Conservation (phyloP, 257 asterid species). For the Salvia rosmarinus region DNA sequence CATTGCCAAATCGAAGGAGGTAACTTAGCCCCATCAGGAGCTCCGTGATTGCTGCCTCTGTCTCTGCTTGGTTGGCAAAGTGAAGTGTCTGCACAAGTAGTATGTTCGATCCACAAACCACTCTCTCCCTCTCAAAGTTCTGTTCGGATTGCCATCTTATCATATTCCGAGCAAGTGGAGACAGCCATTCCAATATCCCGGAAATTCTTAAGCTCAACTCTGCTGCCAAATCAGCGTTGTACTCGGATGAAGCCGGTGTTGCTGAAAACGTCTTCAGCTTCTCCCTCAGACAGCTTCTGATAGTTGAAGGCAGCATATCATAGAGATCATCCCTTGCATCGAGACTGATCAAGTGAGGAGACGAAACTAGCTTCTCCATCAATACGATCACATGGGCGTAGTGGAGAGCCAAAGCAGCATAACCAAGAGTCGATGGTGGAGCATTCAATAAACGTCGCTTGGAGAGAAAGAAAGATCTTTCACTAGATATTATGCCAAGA, state of each 20-base stretch:
- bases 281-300: slow-evolving; percentile 57
- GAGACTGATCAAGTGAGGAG: slow-evolving; percentile 62
- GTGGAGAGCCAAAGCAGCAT: slow-evolving; percentile 70
- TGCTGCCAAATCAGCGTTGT: slow-evolving; percentile 57
- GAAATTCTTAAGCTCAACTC: slow-evolving; percentile 59
- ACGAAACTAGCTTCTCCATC: slow-evolving; percentile 65
- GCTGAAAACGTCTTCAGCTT: slow-evolving; percentile 46
- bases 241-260: slow-evolving; percentile 41
- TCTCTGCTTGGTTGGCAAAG: slow-evolving; percentile 63
- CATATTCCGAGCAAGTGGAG: slow-evolving; percentile 79
- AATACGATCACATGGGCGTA: slow-evolving; percentile 64
- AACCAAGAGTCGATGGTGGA: slow-evolving; percentile 59
- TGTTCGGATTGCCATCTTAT: slow-evolving; percentile 78
- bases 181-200: slow-evolving; percentile 69
- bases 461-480: slow-evolving; percentile 43
- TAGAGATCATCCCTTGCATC: slow-evolving; percentile 85
- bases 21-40: slow-evolving; percentile 72
- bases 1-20: slow-evolving; percentile 54
- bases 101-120: slow-evolving; percentile 59
- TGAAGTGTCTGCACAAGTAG: slow-evolving; percentile 83
- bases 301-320: slow-evolving; percentile 65
- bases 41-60: slow-evolving; percentile 65
- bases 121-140: slow-evolving; percentile 63
- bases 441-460: slow-evolving; percentile 45
- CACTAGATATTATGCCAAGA: slow-evolving; percentile 12